Evolutionary conservation across 805 yeast species (phyloP).

Genomic region (Saturnispora hagleri): DNA sequence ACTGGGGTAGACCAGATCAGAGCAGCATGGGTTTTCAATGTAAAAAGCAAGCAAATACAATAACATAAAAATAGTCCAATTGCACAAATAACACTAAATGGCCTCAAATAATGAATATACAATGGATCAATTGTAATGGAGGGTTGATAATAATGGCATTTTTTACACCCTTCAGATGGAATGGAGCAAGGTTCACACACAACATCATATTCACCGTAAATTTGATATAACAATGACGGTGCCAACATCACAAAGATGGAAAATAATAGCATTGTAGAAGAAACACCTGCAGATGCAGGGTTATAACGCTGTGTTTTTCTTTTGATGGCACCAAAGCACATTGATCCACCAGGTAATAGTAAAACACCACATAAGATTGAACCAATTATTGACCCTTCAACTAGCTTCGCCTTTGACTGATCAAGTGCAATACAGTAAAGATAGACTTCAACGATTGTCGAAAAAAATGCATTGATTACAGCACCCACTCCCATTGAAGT

Average conservation of each 20-base stretch:
- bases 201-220: slow-evolving; percentile 80
- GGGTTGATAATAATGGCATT: slow-evolving; percentile 73
- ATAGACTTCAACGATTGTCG: slow-evolving; percentile 89
- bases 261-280: slow-evolving; percentile 88
- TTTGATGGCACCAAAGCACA: slow-evolving; percentile 95
- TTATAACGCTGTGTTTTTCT: slow-evolving; percentile 92
- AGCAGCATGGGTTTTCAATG: slow-evolving; percentile 93
- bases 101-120: slow-evolving; percentile 62
- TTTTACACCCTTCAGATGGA: slow-evolving; percentile 38
- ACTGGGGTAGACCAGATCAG: slow-evolving; percentile 82
- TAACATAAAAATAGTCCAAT: slow-evolving; percentile 74
- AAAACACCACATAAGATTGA: slow-evolving; percentile 88
- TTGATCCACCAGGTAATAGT: slow-evolving; percentile 84
- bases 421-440: slow-evolving; percentile 84
- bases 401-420: slow-evolving; percentile 78
- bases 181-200: slow-evolving; percentile 50
- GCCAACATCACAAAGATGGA: slow-evolving; percentile 87
- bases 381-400: slow-evolving; percentile 94
- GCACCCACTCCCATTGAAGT: slow-evolving; percentile 99
- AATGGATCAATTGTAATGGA: slow-evolving; percentile 60
- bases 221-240: slow-evolving; percentile 82
- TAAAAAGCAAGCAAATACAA: slow-evolving; percentile 82
- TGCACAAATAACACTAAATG: slow-evolving; percentile 77
- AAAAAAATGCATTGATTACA: slow-evolving; percentile 93
- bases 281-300: slow-evolving; percentile 94